A percentile compares a stretch with the other conserved stretches of the same genome.
Conservation (phyloP, 2,329 filamentous ascomycete species). For the Aspergillus sp. region DNA sequence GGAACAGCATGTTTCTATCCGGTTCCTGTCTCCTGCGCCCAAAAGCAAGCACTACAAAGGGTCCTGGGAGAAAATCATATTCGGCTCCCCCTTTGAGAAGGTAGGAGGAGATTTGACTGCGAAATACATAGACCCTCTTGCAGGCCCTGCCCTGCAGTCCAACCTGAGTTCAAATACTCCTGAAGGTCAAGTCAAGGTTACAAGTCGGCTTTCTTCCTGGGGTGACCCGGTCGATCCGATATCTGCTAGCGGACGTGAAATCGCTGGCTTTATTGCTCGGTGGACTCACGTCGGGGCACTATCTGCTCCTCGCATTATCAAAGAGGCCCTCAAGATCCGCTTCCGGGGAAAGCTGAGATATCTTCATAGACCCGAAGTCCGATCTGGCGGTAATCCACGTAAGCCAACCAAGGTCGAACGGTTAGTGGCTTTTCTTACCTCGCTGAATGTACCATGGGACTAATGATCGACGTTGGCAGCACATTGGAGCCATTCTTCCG, state of each 20-base stretch:
- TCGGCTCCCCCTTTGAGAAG: constrained; percentile 13
- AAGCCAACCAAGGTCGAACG: constrained; percentile 7
- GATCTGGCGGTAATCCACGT: constrained; percentile 4
- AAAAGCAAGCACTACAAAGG: not conserved
- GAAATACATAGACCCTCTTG: constrained; percentile 5
- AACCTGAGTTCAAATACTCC: constrained; percentile 5
- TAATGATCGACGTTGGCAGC: not conserved
- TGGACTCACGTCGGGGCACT: constrained; percentile 8
- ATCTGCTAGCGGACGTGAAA: not conserved
- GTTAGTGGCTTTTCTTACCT: not conserved
- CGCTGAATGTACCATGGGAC: too few relatives aligned
- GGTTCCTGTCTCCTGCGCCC: not conserved
- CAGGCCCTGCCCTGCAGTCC: constrained; percentile 3
- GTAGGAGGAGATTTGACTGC: constrained; percentile 2
- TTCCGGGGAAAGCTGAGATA: constrained; percentile 13
- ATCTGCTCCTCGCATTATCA: constrained; percentile 8
- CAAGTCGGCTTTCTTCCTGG: constrained; percentile 12
- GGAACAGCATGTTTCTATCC: not conserved
- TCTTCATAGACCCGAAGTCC: constrained; percentile 9
- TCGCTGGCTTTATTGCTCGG: not conserved
- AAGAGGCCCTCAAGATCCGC: constrained; percentile 11
- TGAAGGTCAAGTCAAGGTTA: constrained; percentile 7
- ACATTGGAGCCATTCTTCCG: not conserved
- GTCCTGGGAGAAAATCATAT: not conserved
- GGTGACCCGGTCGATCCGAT: constrained; percentile 6